These are phyloP conservation scores for Eucalyptus cloeziana DNA, from an alignment of 345 rosid species.

Conservation along the genomic window DNA sequence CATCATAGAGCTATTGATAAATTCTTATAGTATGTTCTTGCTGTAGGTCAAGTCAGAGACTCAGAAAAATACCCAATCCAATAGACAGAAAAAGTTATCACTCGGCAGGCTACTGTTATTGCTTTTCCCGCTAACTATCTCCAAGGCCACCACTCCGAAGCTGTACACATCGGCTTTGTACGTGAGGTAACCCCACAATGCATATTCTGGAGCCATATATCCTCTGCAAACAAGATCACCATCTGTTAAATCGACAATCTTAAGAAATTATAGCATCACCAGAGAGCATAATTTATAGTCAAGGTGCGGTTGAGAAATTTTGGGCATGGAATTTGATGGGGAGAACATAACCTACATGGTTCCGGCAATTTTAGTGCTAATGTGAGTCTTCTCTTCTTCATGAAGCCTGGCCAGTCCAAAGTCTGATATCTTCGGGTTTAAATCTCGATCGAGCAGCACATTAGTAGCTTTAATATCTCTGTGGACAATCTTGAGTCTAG, in stretches of 20 bases:
- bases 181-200: constrained; percentile 21
- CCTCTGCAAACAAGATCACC: constrained; percentile 4
- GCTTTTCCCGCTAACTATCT: constrained; percentile 15
- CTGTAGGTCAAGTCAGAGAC: neutral
- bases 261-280: neutral
- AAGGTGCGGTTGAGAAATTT: neutral
- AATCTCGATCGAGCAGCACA: constrained; percentile 34
- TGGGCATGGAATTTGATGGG: neutral
- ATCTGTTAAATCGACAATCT: neutral
- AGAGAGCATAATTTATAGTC: neutral
- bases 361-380: constrained; percentile 54
- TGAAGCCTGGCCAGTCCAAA: constrained; percentile 54
- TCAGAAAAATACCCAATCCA: constrained; percentile 12
- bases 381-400: constrained; percentile 34
- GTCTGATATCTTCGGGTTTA: constrained; percentile 55
- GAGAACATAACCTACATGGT: constrained; percentile 30
- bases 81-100: constrained; percentile 3
- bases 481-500: constrained; percentile 39
- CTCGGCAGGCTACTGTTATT: constrained; percentile 2
- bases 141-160: constrained; percentile 22
- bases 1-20: neutral
- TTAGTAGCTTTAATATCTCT: constrained; percentile 57
- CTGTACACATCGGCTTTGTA: constrained; percentile 29
- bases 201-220: constrained; percentile 38
- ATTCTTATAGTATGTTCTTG: neutral